These are phyloP conservation scores for Yamadazyma aaseri DNA, from an alignment of 1,139 yeast species.

Conservation along the genomic window DNA sequence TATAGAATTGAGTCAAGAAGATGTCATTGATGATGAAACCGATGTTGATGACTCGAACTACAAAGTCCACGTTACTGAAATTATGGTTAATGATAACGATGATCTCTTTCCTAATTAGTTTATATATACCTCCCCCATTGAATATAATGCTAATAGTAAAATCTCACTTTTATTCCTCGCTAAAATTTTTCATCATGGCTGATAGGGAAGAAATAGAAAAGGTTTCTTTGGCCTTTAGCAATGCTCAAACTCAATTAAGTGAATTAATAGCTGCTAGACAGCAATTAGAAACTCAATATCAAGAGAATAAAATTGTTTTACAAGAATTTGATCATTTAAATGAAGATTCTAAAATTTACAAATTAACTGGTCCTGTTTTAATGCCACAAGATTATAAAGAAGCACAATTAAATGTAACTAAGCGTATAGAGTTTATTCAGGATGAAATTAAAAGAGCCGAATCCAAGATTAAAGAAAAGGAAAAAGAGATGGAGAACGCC, in stretches of 20 bases:
- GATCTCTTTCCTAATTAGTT: slow-evolving; percentile 23
- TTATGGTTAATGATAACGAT: slow-evolving; percentile 43
- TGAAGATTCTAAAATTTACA: slow-evolving; percentile 69
- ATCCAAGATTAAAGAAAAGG: slow-evolving; percentile 51
- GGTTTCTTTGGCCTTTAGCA: slow-evolving; percentile 38
- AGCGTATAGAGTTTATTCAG: slow-evolving; percentile 83
- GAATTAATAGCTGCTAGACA: slow-evolving; percentile 63
- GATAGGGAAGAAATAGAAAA: slow-evolving; percentile 35
- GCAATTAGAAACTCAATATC: slow-evolving; percentile 73
- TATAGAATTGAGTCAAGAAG: slow-evolving; percentile 13
- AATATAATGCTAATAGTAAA: not conserved
- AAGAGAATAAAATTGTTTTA: slow-evolving; percentile 90
- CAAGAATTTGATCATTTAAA: slow-evolving; percentile 68
- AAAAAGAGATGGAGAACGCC: slow-evolving; percentile 47
- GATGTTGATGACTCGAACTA: slow-evolving; percentile 21
- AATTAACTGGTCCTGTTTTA: slow-evolving; percentile 87
- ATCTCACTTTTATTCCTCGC: not conserved
- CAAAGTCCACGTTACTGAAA: slow-evolving; percentile 54
- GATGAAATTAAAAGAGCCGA: slow-evolving; percentile 74
- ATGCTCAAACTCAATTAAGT: slow-evolving; percentile 33
- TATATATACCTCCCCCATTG: not conserved
- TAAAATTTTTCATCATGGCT: slow-evolving; percentile 4
- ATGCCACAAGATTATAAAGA: slow-evolving; percentile 84
- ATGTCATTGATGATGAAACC: slow-evolving; percentile 17
- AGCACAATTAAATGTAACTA: slow-evolving; percentile 78